These are phyloP conservation scores for Liquidambar formosana DNA, from an alignment of 164 flowering plant species.

Conservation along the genomic window DNA sequence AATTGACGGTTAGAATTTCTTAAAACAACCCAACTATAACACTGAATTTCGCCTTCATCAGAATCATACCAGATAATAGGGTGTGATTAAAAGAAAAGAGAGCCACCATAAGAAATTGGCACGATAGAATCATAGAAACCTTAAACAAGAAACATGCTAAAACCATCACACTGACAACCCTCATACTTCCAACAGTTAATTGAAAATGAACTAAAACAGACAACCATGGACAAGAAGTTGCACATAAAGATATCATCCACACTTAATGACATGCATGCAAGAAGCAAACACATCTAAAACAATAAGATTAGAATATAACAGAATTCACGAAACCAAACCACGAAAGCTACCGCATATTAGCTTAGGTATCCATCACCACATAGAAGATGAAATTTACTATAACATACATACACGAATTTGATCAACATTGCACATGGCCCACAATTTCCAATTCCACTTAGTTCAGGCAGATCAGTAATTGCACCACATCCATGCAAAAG, in stretches of 20 bases:
- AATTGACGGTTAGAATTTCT: neutral
- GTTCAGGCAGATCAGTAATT: neutral
- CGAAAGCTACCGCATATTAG: neutral
- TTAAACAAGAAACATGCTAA: neutral
- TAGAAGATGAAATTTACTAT: neutral
- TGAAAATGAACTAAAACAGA: neutral
- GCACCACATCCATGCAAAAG: neutral
- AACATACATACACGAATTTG: neutral
- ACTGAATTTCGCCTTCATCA: neutral
- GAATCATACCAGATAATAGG: neutral
- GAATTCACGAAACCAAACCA: neutral
- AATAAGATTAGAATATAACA: neutral
- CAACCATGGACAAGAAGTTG: neutral
- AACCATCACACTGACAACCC: neutral
- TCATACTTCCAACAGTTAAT: neutral
- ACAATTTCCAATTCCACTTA: neutral
- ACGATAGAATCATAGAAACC: neutral
- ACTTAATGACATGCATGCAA: neutral
- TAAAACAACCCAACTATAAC: slow-evolving; percentile 1
- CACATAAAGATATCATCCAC: neutral
- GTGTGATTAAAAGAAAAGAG: neutral
- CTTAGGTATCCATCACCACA: neutral
- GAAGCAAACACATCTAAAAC: neutral
- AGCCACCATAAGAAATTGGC: neutral
- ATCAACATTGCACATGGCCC: neutral